Evolutionary conservation across 305 asterid genomes (phyloP).

Genomic region (Solanum hybrid): DNA sequence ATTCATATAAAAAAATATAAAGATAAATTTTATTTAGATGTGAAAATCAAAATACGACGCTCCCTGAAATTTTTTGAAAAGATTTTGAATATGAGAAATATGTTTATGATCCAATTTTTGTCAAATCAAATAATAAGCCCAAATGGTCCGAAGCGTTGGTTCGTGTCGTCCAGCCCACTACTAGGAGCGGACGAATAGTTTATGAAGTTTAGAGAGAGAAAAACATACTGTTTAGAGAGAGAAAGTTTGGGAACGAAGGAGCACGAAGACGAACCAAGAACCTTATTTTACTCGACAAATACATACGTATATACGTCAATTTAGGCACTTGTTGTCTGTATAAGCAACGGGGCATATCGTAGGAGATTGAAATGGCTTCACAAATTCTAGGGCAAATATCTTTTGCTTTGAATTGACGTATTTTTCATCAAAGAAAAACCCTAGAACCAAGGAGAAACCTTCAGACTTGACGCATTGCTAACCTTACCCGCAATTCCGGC

Average conservation of each 20-base stretch:
- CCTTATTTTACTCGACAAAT: constrained; percentile 8
- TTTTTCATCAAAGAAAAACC: constrained; percentile 64
- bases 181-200: constrained; percentile 21
- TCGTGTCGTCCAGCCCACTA: constrained; percentile 34
- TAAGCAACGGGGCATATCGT: not conserved
- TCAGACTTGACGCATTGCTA: constrained; percentile 22
- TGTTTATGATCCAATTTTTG: not conserved
- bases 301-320: not conserved
- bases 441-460: constrained; percentile 37
- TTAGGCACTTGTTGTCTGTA: not conserved
- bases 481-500: constrained; percentile 42
- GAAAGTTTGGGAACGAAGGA: constrained; percentile 15
- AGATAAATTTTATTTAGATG: not conserved
- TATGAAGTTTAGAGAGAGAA: constrained; percentile 27
- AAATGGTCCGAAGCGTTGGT: not conserved
- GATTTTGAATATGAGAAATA: not conserved
- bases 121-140: not conserved
- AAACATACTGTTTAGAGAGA: constrained; percentile 27
- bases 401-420: constrained; percentile 43
- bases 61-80: not conserved
- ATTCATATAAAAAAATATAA: not conserved
- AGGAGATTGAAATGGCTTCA: constrained; percentile 19
- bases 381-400: constrained; percentile 39
- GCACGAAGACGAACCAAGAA: constrained; percentile 22
- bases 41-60: not conserved